Conservation (phyloP, 139 green algal genomes). For the Cymbomonas tetramitiformis region DNA sequence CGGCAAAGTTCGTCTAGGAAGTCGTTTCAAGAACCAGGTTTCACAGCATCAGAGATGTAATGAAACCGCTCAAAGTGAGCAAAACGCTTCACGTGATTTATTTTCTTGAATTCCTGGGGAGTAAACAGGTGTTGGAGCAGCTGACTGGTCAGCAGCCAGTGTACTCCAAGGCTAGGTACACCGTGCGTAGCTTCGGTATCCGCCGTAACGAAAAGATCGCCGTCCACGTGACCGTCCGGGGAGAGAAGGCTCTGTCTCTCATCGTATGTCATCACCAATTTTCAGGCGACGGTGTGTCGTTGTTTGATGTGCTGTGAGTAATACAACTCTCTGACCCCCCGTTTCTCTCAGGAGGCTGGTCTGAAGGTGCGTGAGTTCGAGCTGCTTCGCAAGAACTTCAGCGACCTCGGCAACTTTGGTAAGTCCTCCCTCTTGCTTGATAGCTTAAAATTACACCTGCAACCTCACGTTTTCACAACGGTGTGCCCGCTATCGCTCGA, state of each 20-base stretch:
- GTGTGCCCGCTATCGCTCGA: no score
- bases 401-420: constrained; percentile 57
- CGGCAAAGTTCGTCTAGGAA: not conserved
- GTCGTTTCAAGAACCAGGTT: not conserved
- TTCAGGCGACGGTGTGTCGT: no score
- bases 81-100: not conserved
- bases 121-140: constrained; percentile 99
- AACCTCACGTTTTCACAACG: no score
- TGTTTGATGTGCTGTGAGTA: no score
- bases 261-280: no score
- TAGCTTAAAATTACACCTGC: no score
- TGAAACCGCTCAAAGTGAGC: no score
- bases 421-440: no score
- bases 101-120: not conserved
- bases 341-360: constrained; percentile 74
- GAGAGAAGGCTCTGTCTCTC: no score
- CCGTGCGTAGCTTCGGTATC: constrained; percentile 90
- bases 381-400: constrained; percentile 93
- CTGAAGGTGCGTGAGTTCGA: constrained; percentile 99
- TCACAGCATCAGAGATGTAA: no score
- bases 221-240: constrained; percentile 85
- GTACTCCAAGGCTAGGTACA: constrained; percentile 95
- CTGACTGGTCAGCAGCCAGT: constrained; percentile 93
- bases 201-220: constrained; percentile 99
- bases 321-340: no score